Base-by-base conservation (phyloP, 805 yeast genomes). In the Candida oleophila region DNA sequence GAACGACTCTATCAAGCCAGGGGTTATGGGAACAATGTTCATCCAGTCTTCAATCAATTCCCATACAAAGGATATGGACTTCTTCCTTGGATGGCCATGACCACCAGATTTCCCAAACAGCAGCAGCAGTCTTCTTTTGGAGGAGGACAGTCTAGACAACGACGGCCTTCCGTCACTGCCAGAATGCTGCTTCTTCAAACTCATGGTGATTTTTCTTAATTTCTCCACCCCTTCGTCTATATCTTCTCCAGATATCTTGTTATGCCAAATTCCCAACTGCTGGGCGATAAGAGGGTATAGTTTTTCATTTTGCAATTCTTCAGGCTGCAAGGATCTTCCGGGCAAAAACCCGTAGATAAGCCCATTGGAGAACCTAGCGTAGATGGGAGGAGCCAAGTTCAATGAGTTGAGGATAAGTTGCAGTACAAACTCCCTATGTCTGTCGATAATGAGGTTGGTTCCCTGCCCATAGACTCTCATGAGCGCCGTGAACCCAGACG, bases 401-500 rank as follows among this genome's bases (percentile, higher is more conserved):
- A 81, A 68, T 2, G 83, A 73, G 54, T 82, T 75, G 43, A 87
- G 71, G 44, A 81, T 77, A 42, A 82, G 59, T 59, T 86, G 92
- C 47, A 87, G 83, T 16, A 84, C 83, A 57, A 81, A 83, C 59
- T 86, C 94, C 33, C 90, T 68, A 53, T 83, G 83, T 51, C 94
- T 69, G 62, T 87, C 90, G 30, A 86, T 86, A 43, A 86, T 85
- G 33, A 82, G 66, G 45, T 75, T 77, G 1, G 94, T 86, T 11
- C 90, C 90, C 47, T 79, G 76, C 7, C 94, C 94, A 54, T 87
- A 86, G 0, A 87, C 83, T 48, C 94, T 69, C 46, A 86, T 82
- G 15, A 86, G 71, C 0, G 78, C 81, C 4, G 63, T 65, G 32
- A 40, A 22, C 9, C 55, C 43, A 9, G 49, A 51, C 8, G 57